Percentiles rank a stretch among this genome's conserved stretches.
These are phyloP conservation scores for Phytophthora tentaculata DNA, from an alignment of 352 stramenopile genomes.

Conservation along the genomic window DNA sequence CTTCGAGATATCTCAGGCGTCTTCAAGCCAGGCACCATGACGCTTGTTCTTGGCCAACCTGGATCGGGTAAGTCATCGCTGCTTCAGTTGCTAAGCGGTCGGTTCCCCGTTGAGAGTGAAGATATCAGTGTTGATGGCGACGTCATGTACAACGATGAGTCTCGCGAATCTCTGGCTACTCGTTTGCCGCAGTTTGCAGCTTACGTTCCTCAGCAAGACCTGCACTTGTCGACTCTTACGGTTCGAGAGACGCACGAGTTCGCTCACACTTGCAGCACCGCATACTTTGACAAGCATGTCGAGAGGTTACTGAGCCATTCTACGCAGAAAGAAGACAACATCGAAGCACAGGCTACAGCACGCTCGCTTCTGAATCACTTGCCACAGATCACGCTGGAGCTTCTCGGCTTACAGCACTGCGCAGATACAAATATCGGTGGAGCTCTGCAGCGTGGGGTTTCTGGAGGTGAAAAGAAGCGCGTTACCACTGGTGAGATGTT, in stretches of 20 bases:
- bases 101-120: slow-evolving; percentile 38
- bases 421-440: slow-evolving; percentile 56
- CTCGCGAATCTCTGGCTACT: slow-evolving; percentile 20
- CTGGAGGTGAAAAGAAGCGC: slow-evolving; percentile 89
- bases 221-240: slow-evolving; percentile 49
- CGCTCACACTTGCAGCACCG: slow-evolving; percentile 81
- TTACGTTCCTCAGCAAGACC: slow-evolving; percentile 67
- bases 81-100: slow-evolving; percentile 46
- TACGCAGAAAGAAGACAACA: slow-evolving; percentile 23
- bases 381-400: slow-evolving; percentile 40
- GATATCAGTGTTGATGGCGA: slow-evolving; percentile 32
- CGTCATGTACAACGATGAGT: slow-evolving; percentile 46
- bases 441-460: slow-evolving; percentile 64
- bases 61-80: slow-evolving; percentile 58
- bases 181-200: slow-evolving; percentile 47
- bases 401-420: slow-evolving; percentile 53
- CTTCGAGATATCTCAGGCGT: slow-evolving; percentile 43
- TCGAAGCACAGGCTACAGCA: slow-evolving; percentile 31
- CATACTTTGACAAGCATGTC: slow-evolving; percentile 39
- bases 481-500: slow-evolving; percentile 90
- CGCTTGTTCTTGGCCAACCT: slow-evolving; percentile 50
- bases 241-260: slow-evolving; percentile 90
- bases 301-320: slow-evolving; percentile 46
- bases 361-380: slow-evolving; percentile 33
- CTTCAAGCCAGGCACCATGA: slow-evolving; percentile 56